phyloP scores from a whole-genome alignment of 306 rosid genomes.

The Purshia tridentata region DNA sequence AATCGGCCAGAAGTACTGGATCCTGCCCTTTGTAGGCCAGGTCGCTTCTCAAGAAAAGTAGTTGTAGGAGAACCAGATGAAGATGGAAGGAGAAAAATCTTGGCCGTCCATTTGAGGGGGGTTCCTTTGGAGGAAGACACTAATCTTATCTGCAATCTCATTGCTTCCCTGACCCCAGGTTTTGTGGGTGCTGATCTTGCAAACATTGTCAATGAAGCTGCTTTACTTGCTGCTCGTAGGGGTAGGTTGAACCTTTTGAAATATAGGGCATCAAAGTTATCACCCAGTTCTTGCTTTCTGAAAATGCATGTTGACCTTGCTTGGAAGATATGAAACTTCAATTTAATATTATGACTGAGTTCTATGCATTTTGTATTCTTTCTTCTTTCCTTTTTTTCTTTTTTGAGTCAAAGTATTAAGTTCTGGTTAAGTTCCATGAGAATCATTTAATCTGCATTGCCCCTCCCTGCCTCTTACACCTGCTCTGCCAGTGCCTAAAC shows the following conservation, averaged over 20 bases:
- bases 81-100: slow-evolving; percentile 88
- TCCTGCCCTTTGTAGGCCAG: slow-evolving; percentile 96
- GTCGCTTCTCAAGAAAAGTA: slow-evolving; percentile 94
- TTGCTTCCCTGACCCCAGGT: slow-evolving; percentile 84
- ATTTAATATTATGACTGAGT: slow-evolving; percentile 1
- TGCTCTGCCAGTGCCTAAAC: background rate
- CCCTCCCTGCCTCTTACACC: background rate
- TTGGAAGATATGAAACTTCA: background rate
- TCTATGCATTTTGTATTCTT: no score
- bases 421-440: background rate
- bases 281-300: slow-evolving; percentile 1
- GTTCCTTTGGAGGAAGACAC: slow-evolving; percentile 82
- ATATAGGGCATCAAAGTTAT: slow-evolving; percentile 15
- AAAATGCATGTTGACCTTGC: background rate
- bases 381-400: background rate
- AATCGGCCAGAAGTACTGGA: slow-evolving; percentile 91
- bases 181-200: slow-evolving; percentile 97
- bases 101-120: slow-evolving; percentile 91
- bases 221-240: slow-evolving; percentile 93
- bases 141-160: slow-evolving; percentile 61
- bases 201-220: slow-evolving; percentile 84
- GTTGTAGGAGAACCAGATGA: slow-evolving; percentile 89
- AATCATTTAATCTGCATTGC: background rate
- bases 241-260: slow-evolving; percentile 40
- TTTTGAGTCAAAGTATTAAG: background rate